phyloP scores from a whole-genome alignment of 768 basidiomycete genomes.

The Pleurotus tuber-regium region DNA sequence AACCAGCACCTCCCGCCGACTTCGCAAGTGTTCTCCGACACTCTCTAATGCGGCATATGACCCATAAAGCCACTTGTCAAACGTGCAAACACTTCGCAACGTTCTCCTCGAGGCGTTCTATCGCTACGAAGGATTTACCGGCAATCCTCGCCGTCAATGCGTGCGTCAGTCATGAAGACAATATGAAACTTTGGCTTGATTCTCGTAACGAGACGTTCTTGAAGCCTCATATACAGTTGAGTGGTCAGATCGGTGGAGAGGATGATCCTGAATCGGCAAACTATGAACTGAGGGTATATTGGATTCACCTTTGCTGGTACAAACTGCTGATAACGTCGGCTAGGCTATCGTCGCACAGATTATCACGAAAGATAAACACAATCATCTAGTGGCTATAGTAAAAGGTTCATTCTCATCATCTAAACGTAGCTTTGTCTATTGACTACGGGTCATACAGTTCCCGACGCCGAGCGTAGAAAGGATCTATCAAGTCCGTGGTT shows the following conservation, averaged over 20 bases:
- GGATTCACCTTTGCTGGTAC: not conserved
- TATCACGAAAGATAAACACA: slow-evolving; percentile 61
- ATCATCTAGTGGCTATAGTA: slow-evolving; percentile 87
- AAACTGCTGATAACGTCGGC: not conserved
- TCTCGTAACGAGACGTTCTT: slow-evolving; percentile 56
- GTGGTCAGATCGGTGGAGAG: slow-evolving; percentile 56
- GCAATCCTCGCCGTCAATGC: slow-evolving; percentile 87
- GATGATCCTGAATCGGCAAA: slow-evolving; percentile 53
- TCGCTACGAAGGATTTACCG: slow-evolving; percentile 66
- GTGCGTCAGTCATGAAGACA: slow-evolving; percentile 74
- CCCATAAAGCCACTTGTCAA: slow-evolving; percentile 85
- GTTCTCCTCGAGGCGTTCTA: slow-evolving; percentile 68
- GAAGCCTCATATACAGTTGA: slow-evolving; percentile 50
- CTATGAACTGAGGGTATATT: slow-evolving; percentile 69
- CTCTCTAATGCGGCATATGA: slow-evolving; percentile 78
- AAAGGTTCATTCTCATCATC: slow-evolving; percentile 52
- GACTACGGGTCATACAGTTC: slow-evolving; percentile 44
- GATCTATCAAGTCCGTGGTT: slow-evolving; percentile 69
- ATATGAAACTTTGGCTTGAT: slow-evolving; percentile 75
- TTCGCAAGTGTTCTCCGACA: slow-evolving; percentile 69
- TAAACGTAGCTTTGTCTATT: not conserved
- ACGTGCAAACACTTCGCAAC: slow-evolving; percentile 76
- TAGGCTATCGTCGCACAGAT: slow-evolving; percentile 86
- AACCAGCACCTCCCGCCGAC: slow-evolving; percentile 37
- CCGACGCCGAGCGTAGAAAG: slow-evolving; percentile 52